Conservation (phyloP, 2,329 filamentous ascomycete species). For the Cryoendolithus antarcticus region DNA sequence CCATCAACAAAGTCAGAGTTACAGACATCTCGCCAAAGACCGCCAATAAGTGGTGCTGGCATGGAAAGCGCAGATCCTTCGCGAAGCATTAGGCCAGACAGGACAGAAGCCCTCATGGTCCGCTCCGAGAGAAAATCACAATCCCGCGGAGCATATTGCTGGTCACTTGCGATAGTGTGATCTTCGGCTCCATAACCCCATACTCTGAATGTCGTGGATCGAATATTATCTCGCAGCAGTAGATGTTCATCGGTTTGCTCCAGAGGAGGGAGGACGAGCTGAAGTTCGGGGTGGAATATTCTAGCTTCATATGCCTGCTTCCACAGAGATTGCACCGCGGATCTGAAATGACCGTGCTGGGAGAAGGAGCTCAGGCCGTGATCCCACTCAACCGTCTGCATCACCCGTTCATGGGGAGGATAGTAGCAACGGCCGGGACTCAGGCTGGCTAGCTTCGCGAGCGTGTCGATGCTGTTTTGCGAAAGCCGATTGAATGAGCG, state of each 20-base stretch:
- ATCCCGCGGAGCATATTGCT: constrained; percentile 13
- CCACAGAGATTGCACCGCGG: constrained; percentile 15
- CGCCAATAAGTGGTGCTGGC: too few relatives aligned
- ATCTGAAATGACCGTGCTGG: constrained; percentile 28
- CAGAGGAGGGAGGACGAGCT: constrained; percentile 1
- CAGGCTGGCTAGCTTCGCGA: constrained; percentile 19
- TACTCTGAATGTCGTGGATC: constrained; percentile 19
- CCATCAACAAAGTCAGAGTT: too few relatives aligned
- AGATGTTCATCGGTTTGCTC: constrained; percentile 11
- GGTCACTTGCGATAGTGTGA: constrained; percentile 14
- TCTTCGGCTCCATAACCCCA: constrained; percentile 23
- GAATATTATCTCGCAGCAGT: constrained; percentile 18
- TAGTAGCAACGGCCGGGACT: constrained; percentile 33
- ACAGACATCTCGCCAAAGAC: too few relatives aligned
- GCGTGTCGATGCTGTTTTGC: constrained; percentile 8
- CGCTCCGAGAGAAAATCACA: neutral
- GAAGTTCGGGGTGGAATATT: constrained; percentile 8
- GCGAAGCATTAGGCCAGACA: constrained; percentile 5
- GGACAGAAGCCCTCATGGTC: constrained; percentile 1
- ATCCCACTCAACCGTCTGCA: constrained; percentile 37
- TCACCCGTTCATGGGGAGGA: constrained; percentile 26
- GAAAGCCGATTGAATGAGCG: constrained; percentile 15
- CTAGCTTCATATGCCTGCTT: constrained; percentile 8
- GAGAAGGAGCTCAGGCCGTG: constrained; percentile 24
- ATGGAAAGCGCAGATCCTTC: too few relatives aligned